These are phyloP conservation scores for Hyphopichia fennica DNA, from an alignment of 1,139 yeast genomes.

Conservation along the genomic window DNA sequence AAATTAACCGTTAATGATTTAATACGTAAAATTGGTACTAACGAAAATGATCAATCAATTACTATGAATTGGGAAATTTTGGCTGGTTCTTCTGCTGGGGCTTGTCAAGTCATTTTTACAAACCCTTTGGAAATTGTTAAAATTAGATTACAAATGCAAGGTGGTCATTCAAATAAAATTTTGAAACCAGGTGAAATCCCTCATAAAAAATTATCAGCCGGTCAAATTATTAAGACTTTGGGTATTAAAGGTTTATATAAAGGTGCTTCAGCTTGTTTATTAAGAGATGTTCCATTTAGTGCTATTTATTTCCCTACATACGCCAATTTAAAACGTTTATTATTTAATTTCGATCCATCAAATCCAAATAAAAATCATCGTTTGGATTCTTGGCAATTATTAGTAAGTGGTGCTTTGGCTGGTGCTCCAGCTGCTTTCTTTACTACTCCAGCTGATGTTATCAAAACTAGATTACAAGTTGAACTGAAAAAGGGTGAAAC, in stretches of 20 bases:
- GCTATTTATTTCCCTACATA: conserved; percentile 98
- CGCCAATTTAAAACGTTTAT: conserved; percentile 82
- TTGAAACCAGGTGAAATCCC: conserved; percentile 47
- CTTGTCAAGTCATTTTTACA: conserved; percentile 93
- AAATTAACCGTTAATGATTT: conserved; percentile 92
- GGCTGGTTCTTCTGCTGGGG: conserved; percentile 96
- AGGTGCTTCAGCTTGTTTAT: conserved; percentile 88
- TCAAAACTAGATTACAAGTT: conserved; percentile 91
- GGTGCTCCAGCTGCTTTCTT: conserved; percentile 98
- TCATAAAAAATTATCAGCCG: conserved; percentile 55
- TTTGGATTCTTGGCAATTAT: conserved; percentile 79
- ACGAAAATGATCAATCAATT: conserved; percentile 55
- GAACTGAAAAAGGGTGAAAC: conserved; percentile 79
- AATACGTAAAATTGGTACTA: conserved; percentile 70
- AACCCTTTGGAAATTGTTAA: conserved; percentile 96
- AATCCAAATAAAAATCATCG: conserved; percentile 48
- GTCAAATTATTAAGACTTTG: conserved; percentile 71
- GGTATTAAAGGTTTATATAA: conserved; percentile 86
- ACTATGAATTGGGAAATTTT: conserved; percentile 71
- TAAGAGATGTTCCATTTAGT: conserved; percentile 95
- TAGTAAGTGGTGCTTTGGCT: conserved; percentile 89
- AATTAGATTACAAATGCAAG: conserved; percentile 93
- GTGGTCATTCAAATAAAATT: conserved; percentile 53
- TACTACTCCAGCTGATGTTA: conserved; percentile 96
- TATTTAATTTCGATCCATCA: conserved; percentile 81